phyloP scores from a whole-genome alignment of 768 basidiomycete species.

The Mycena amicta region DNA sequence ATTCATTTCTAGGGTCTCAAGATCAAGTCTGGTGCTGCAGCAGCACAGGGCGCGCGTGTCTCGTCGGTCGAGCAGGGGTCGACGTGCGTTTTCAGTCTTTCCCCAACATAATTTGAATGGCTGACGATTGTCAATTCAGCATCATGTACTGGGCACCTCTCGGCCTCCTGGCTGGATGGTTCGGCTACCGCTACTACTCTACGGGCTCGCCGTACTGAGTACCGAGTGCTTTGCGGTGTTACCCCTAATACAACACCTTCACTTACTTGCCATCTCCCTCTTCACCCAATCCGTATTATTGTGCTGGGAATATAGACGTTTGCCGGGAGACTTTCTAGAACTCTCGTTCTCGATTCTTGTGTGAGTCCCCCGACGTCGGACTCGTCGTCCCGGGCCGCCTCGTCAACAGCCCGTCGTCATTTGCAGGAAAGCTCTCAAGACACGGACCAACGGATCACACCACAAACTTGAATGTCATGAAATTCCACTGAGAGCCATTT shows the following conservation, averaged over 20 bases:
- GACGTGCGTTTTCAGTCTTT: slow-evolving; percentile 41
- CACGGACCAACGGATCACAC: no score
- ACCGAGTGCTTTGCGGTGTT: slow-evolving; percentile 16
- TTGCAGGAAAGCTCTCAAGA: no score
- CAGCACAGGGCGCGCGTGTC: slow-evolving; percentile 44
- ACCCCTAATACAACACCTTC: slow-evolving; percentile 19
- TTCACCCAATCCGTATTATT: neutral
- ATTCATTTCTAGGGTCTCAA: slow-evolving; percentile 47
- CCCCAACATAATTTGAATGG: slow-evolving; percentile 11
- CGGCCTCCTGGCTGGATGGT: slow-evolving; percentile 78
- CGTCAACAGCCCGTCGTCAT: neutral
- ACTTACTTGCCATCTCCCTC: neutral
- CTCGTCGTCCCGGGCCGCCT: neutral
- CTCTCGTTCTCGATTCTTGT: neutral
- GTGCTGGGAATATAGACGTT: neutral
- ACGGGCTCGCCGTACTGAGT: slow-evolving; percentile 45
- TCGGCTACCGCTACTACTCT: slow-evolving; percentile 81
- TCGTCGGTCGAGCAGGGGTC: slow-evolving; percentile 61
- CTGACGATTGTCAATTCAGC: slow-evolving; percentile 40
- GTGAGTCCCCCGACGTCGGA: neutral
- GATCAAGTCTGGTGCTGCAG: slow-evolving; percentile 53
- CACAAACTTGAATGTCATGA: no score
- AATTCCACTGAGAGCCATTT: neutral
- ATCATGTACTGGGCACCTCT: slow-evolving; percentile 86
- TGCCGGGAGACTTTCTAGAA: neutral